Conservation (phyloP, 164 flowering plant genomes). For the Chloranthus sessilifolius region DNA sequence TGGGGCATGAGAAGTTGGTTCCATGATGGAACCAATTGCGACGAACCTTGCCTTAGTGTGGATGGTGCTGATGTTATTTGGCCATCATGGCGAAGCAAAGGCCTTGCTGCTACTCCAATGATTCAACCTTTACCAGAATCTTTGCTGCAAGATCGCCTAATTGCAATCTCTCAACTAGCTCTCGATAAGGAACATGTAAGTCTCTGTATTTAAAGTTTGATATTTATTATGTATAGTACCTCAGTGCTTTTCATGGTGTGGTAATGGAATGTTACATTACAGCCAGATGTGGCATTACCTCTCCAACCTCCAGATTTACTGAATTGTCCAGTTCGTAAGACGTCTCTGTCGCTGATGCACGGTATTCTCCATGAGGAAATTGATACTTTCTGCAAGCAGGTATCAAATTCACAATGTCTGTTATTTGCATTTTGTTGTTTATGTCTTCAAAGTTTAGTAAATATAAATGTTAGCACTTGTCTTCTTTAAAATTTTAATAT, state of each 20-base stretch:
- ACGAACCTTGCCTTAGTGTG: slow-evolving; percentile 54
- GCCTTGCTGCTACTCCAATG: slow-evolving; percentile 53
- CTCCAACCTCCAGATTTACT: slow-evolving; percentile 64
- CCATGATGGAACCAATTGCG: slow-evolving; percentile 59
- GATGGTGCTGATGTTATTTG: slow-evolving; percentile 84
- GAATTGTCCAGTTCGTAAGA: slow-evolving; percentile 42
- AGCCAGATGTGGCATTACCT: slow-evolving; percentile 93
- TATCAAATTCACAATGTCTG: slow-evolving; percentile 13
- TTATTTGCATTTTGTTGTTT: not conserved
- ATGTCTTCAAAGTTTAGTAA: not conserved
- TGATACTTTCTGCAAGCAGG: slow-evolving; percentile 84
- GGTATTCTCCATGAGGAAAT: slow-evolving; percentile 83
- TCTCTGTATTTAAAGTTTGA: slow-evolving; percentile 9
- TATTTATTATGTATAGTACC: not conserved
- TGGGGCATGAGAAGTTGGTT: slow-evolving; percentile 88
- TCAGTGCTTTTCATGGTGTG: slow-evolving; percentile 9
- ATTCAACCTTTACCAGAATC: slow-evolving; percentile 77
- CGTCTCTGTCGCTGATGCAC: slow-evolving; percentile 59
- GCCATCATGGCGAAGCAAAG: slow-evolving; percentile 86
- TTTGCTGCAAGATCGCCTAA: slow-evolving; percentile 66
- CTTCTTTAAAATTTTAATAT: too few relatives aligned
- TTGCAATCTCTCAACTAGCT: slow-evolving; percentile 84
- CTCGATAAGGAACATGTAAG: slow-evolving; percentile 91
- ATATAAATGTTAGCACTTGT: too few relatives aligned
- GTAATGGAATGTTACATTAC: slow-evolving; percentile 13